Conservation (phyloP, 1,139 yeast species). For the Trichomonascaceae sp. region DNA sequence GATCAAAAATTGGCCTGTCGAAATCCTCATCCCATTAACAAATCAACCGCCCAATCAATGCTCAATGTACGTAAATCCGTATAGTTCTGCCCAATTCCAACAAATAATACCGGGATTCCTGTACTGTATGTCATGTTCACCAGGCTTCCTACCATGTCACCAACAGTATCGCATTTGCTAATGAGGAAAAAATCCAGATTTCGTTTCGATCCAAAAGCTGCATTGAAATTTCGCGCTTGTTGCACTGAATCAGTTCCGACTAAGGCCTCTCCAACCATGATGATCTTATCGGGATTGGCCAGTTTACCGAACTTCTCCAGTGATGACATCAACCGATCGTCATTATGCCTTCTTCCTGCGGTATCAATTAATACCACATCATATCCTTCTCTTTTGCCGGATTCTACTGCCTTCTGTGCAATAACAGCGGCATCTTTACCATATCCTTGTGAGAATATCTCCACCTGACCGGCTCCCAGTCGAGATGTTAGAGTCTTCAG, state of each 20-base stretch:
- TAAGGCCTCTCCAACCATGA: slow-evolving; percentile 97
- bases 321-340: slow-evolving; percentile 92
- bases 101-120: slow-evolving; percentile 88
- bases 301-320: slow-evolving; percentile 91
- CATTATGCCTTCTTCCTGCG: slow-evolving; percentile 96
- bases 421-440: slow-evolving; percentile 96
- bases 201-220: slow-evolving; percentile 83
- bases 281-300: slow-evolving; percentile 91
- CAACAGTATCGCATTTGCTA: slow-evolving; percentile 95
- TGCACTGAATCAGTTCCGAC: slow-evolving; percentile 97
- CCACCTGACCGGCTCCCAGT: slow-evolving; percentile 53
- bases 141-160: slow-evolving; percentile 94
- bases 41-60: slow-evolving; percentile 87
- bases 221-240: slow-evolving; percentile 88
- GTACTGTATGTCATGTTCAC: slow-evolving; percentile 98
- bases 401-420: slow-evolving; percentile 87
- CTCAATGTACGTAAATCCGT: slow-evolving; percentile 91
- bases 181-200: slow-evolving; percentile 85
- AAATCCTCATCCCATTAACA: slow-evolving; percentile 45
- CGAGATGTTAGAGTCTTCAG: slow-evolving; percentile 56
- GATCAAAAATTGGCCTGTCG: neutral
- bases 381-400: slow-evolving; percentile 58
- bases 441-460: slow-evolving; percentile 88
- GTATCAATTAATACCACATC: slow-evolving; percentile 94
- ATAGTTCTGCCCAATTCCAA: slow-evolving; percentile 96